Base-by-base conservation (phyloP, 371 early-diverging fungal genomes). In the Smittium culicis region DNA sequence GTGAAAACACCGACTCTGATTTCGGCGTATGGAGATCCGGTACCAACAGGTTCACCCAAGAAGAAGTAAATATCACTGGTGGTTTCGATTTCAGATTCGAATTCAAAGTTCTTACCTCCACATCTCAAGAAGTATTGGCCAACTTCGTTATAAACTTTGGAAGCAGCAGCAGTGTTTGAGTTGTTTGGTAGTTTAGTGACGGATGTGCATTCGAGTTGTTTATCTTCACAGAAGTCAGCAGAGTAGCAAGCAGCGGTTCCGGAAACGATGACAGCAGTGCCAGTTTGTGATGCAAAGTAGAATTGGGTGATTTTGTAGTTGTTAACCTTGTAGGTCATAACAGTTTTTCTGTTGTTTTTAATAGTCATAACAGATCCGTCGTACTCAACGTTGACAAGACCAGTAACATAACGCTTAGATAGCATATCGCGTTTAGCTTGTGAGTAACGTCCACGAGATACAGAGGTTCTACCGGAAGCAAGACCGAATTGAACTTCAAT, bases 401-500 rank as follows among this genome's bases (percentile, higher is more conserved):
- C 60, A 59, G 28, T 5, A 11, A 32, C 16, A 29, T 27, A 27
- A 14, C 60, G 5, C 25, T 59, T 59, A 27, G 32, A 14, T 27
- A 59, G 16, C n/a, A 32, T 29, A 59, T 5, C 5, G 30, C 60
- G 60, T 59, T 59, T 59, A 14, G 5, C n/a, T 29, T 29, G 5
- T 11, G 60, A 59, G 25, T 59, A 59, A 29, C 5, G 5, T 59
- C 60, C 60, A 11, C 60, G 5, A 11, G 5, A 11, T 11, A 59
- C 25, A 27, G 60, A 59, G 60, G 5, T 14, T 59, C 28, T 32
- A 11, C 60, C 60, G 30, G 60, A 59, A 27, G 25, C 14, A 29
- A 59, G 28, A 29, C 60, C 60, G n/a, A 59, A 14, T 32, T 59
- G 60, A 16, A n/a, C 60, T 59, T 59, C 60, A 25, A 59, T 59